phyloP scores from a whole-genome alignment of 805 yeast genomes.

The Wickerhamomyces tratensis region DNA sequence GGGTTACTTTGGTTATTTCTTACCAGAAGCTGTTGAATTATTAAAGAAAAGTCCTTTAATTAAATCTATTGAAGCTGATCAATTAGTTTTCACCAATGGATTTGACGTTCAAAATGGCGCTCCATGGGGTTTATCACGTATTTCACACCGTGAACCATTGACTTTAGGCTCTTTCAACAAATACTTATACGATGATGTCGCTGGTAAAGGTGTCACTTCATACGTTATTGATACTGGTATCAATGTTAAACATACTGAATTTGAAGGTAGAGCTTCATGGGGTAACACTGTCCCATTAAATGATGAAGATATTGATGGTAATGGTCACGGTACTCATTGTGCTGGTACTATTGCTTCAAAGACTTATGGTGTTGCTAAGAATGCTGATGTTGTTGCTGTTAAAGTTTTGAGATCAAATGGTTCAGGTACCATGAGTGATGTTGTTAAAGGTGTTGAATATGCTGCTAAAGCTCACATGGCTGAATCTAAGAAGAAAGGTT shows the following conservation, averaged over 20 bases:
- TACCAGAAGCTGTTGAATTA: conserved; percentile 62
- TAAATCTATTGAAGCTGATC: conserved; percentile 66
- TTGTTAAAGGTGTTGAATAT: conserved; percentile 74
- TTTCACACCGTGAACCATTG: conserved; percentile 70
- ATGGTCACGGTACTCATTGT: conserved; percentile 95
- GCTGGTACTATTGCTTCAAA: conserved; percentile 90
- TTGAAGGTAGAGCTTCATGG: conserved; percentile 79
- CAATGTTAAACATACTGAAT: conserved; percentile 64
- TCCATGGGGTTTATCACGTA: conserved; percentile 92
- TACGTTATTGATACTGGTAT: conserved; percentile 90
- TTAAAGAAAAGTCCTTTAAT: conserved; percentile 61
- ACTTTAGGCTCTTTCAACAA: conserved; percentile 63
- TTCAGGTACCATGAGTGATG: conserved; percentile 77
- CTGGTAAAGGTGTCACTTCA: conserved; percentile 78
- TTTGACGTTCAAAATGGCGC: conserved; percentile 70
- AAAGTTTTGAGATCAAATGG: conserved; percentile 79
- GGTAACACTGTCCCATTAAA: conserved; percentile 73
- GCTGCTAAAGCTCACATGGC: conserved; percentile 66
- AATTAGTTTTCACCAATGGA: conserved; percentile 54
- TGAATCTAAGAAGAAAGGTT: conserved; percentile 50
- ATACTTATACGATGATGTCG: conserved; percentile 62
- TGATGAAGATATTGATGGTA: conserved; percentile 67
- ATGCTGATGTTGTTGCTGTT: conserved; percentile 70
- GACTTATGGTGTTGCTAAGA: conserved; percentile 77
- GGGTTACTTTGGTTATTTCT: conserved; percentile 85